Evolutionary conservation across 148 eudicot species (phyloP).

Genomic region (Rhododendron henanense): DNA sequence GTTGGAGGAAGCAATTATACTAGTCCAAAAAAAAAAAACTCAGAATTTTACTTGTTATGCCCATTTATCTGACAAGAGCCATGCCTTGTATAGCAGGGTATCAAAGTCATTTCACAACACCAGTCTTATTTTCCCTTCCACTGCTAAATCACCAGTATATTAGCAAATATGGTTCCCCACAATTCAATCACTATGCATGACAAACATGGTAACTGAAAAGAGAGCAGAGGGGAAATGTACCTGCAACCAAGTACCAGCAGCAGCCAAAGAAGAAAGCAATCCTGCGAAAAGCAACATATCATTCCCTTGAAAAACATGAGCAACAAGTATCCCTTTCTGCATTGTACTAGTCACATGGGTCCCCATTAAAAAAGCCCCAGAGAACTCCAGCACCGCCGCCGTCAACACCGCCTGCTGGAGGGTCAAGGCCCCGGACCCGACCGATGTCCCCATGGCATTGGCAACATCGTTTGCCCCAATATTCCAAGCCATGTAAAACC

Average conservation of each 20-base stretch:
- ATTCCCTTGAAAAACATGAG: slow-evolving; percentile 85
- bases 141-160: not conserved
- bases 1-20: not conserved
- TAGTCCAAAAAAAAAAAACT: not conserved
- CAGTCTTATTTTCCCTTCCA: not conserved
- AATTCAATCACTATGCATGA: not conserved
- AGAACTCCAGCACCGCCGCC: slow-evolving; percentile 84
- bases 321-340: slow-evolving; percentile 97
- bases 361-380: slow-evolving; percentile 89
- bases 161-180: not conserved
- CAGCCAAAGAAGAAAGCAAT: slow-evolving; percentile 22
- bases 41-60: not conserved
- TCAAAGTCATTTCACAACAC: not conserved
- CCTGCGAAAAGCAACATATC: slow-evolving; percentile 49
- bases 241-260: slow-evolving; percentile 98
- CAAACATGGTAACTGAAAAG: not conserved
- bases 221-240: slow-evolving; percentile 23
- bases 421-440: slow-evolving; percentile 86
- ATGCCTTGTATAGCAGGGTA: not conserved
- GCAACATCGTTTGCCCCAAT: slow-evolving; percentile 98
- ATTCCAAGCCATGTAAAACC: slow-evolving; percentile 97
- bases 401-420: slow-evolving; percentile 79
- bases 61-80: not conserved
- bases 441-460: slow-evolving; percentile 97
- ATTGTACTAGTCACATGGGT: slow-evolving; percentile 85